Conservation (phyloP, 2,329 filamentous ascomycete species). For the Pseudopithomyces chartarum region DNA sequence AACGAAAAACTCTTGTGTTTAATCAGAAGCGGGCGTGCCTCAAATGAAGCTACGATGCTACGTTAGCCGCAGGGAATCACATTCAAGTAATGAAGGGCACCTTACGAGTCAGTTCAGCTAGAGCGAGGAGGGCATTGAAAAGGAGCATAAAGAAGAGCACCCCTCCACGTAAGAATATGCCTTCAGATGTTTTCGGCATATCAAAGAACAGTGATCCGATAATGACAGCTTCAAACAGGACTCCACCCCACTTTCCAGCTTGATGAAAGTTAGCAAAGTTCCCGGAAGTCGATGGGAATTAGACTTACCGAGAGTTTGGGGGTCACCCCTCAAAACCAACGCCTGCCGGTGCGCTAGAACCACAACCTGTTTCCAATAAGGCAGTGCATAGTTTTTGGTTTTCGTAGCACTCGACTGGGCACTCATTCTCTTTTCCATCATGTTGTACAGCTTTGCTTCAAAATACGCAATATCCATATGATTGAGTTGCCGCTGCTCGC, state of each 20-base stretch:
- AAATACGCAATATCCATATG: conserved; percentile 49
- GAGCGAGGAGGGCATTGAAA: conserved; percentile 66
- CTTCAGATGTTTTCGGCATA: conserved; percentile 56
- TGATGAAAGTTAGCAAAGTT: background rate
- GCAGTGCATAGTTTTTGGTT: conserved; percentile 49
- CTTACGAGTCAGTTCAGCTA: conserved; percentile 60
- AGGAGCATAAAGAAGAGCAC: conserved; percentile 67
- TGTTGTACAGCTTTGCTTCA: conserved; percentile 36
- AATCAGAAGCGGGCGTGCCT: conserved; percentile 66
- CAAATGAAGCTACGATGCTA: conserved; percentile 65
- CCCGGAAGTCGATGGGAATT: conserved; percentile 23
- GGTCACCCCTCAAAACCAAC: conserved; percentile 60
- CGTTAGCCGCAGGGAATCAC: conserved; percentile 1
- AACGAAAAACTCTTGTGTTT: conserved; percentile 75
- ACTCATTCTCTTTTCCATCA: conserved; percentile 36
- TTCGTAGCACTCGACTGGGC: conserved; percentile 43
- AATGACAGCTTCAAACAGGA: conserved; percentile 48
- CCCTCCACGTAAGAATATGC: conserved; percentile 64
- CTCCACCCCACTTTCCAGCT: conserved; percentile 57
- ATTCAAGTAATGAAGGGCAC: background rate
- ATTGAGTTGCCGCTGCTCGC: conserved; percentile 44
- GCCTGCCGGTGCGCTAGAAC: conserved; percentile 50
- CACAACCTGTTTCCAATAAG: conserved; percentile 45
- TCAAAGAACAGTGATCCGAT: conserved; percentile 58
- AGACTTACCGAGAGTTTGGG: conserved; percentile 54